Evolutionary conservation across 2,329 filamentous ascomycete species (phyloP).

Genomic region (Monilinia aucupariae): DNA sequence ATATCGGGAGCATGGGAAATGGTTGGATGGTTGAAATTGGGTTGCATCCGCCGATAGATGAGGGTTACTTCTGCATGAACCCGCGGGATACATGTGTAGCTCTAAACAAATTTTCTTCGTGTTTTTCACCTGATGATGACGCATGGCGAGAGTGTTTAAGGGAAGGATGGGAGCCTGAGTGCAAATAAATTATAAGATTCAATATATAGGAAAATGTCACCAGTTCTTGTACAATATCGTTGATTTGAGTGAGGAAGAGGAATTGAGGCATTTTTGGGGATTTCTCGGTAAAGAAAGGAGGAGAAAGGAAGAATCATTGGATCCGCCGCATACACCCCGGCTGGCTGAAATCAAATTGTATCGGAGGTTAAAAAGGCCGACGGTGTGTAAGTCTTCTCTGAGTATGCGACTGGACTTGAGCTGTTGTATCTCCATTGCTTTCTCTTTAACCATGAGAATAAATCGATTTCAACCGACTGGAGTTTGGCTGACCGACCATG

Average conservation of each 20-base stretch:
- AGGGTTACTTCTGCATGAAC: conserved; percentile 10
- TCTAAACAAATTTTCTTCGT: conserved; percentile 7
- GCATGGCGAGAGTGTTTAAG: conserved; percentile 12
- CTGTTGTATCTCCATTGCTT: background rate
- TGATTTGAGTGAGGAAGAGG: background rate
- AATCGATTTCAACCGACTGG: background rate
- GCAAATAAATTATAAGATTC: background rate
- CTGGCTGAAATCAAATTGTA: too few relatives aligned
- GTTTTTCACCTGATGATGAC: conserved; percentile 16
- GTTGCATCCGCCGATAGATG: conserved; percentile 18
- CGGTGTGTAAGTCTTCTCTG: conserved; percentile 5
- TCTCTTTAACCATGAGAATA: background rate
- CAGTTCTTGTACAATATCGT: conserved; percentile 15
- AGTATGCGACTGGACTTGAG: background rate
- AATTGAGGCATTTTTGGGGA: background rate
- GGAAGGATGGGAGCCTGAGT: background rate
- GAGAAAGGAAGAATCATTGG: background rate
- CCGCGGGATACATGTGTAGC: conserved; percentile 18
- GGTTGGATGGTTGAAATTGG: conserved; percentile 9
- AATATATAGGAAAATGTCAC: conserved; percentile 15
- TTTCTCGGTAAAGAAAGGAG: conserved; percentile 13
- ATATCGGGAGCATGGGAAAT: conserved; percentile 8
- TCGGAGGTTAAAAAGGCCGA: background rate
- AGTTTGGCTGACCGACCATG: conserved; percentile 5
- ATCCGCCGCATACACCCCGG: background rate